Evolutionary conservation across 2,329 filamentous ascomycete species (phyloP).

Genomic region (Arthroderma sp.): DNA sequence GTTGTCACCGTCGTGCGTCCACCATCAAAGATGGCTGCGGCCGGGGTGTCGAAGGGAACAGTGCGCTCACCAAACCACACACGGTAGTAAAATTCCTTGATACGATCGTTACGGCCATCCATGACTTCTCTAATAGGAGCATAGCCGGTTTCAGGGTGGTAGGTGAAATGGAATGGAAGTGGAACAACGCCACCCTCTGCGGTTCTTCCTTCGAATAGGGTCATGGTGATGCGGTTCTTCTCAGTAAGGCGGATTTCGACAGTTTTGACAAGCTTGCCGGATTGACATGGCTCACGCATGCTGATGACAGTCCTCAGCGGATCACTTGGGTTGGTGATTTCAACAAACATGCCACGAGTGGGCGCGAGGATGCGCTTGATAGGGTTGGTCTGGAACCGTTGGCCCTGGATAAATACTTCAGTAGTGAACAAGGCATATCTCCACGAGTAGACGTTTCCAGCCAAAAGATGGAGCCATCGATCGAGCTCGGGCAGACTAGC

Average conservation of each 20-base stretch:
- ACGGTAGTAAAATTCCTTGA: conserved; percentile 98
- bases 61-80: conserved; percentile 89
- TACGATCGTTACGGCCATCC: conserved; percentile 88
- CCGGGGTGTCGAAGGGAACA: conserved; percentile 69
- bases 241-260: conserved; percentile 68
- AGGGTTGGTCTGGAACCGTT: conserved; percentile 95
- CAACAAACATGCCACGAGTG: conserved; percentile 72
- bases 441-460: conserved; percentile 79
- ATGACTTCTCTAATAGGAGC: conserved; percentile 97
- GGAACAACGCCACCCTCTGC: conserved; percentile 72
- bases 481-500: conserved; percentile 65
- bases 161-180: conserved; percentile 76
- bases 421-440: conserved; percentile 87
- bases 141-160: conserved; percentile 90
- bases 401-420: conserved; percentile 86
- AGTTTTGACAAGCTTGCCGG: conserved; percentile 77
- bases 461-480: conserved; percentile 77
- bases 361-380: conserved; percentile 85
- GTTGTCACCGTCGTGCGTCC: conserved; percentile 76
- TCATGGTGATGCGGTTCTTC: conserved; percentile 71
- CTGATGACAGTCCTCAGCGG: conserved; percentile 71
- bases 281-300: conserved; percentile 75
- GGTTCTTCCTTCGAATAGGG: conserved; percentile 86
- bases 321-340: conserved; percentile 71
- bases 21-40: conserved; percentile 81